Base-by-base conservation (phyloP, 2,329 filamentous ascomycete species). In the Colletotrichum truncatum region DNA sequence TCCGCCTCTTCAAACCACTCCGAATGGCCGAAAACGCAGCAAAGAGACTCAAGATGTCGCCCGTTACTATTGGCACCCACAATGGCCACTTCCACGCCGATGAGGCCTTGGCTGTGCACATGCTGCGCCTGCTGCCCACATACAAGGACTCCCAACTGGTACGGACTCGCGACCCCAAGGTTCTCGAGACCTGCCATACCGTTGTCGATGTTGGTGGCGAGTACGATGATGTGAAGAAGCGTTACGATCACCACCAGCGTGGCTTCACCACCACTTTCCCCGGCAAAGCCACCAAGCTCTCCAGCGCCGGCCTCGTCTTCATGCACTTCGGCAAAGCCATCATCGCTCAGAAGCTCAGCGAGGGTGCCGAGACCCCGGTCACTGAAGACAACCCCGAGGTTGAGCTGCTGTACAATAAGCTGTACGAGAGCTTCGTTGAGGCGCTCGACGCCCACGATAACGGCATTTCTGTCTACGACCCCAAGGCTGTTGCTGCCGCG, bases 51-150 rank as follows among this genome's bases (percentile, higher is more conserved):
- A 97, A 97, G 86, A 93, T 91, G 72, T 67, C 67, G 51, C 65
- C 67, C 46, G 55, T 68, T 84, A 87, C 66, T 72, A 97, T 98
- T 76, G 96, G 94, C 75, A 99, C 96, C 28, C 96, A 99, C 87
- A 98, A 91, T 82, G 96, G 96, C 71, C 94, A 98, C 84, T 99
- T 99, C 87, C 96, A 99, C 83, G 96, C 96, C 77, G 96, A 99
- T 80, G 96, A 99, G 83, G 95, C 96, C 67, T 89, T 99, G 43
- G 96, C 96, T 64, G 94, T 99, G 69, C 94, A 97, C 84, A 93
- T 99, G 85, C 92, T 99, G 71, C 93, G 94, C 70, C 87, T 92
- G 62, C 91, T 98, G 16, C 95, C 96, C 21, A 82, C 90, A 64
- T 99, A 98, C 84, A 78, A 85, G 60, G 81, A 86, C 71, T 90